A percentile compares a stretch with the other conserved stretches of the same genome.
Evolutionary conservation across 768 basidiomycete genomes (phyloP).

Genomic region (Ramaria sp.): DNA sequence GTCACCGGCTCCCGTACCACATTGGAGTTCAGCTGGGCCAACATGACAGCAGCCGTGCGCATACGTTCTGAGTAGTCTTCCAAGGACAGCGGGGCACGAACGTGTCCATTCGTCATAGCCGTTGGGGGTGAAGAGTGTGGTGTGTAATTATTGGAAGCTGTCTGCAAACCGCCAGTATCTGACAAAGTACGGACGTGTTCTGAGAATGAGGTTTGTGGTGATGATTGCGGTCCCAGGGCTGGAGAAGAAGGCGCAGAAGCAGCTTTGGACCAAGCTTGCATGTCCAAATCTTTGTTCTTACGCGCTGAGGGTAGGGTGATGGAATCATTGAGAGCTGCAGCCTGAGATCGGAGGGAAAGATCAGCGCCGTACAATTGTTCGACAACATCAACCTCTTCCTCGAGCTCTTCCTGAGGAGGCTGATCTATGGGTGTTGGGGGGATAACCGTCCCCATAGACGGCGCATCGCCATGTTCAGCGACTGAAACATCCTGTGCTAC

Average conservation of each 20-base stretch:
- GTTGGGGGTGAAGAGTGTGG: slow-evolving; percentile 4
- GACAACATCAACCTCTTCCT: slow-evolving; percentile 93
- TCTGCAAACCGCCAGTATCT: not conserved
- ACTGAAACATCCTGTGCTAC: not conserved
- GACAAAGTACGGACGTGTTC: not conserved
- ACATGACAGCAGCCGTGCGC: slow-evolving; percentile 97
- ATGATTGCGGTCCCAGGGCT: not conserved
- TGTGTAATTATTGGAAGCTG: not conserved
- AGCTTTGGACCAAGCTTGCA: slow-evolving; percentile 66
- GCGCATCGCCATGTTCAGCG: not conserved
- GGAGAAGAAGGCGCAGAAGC: slow-evolving; percentile 42
- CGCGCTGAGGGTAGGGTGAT: slow-evolving; percentile 73
- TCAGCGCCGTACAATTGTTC: slow-evolving; percentile 88
- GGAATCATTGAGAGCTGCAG: slow-evolving; percentile 75
- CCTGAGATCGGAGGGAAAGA: slow-evolving; percentile 55
- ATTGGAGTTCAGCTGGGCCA: slow-evolving; percentile 87
- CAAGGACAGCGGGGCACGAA: slow-evolving; percentile 48
- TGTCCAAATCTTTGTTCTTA: slow-evolving; percentile 84
- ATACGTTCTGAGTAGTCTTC: slow-evolving; percentile 98
- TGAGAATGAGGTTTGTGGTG: not conserved
- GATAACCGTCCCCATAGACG: slow-evolving; percentile 10
- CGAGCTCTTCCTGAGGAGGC: slow-evolving; percentile 25
- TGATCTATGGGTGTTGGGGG: slow-evolving; percentile 15
- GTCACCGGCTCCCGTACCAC: slow-evolving; percentile 46
- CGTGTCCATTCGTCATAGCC: not conserved